These are phyloP conservation scores for Hyphopichia homilentoma DNA, from an alignment of 805 yeast genomes.

Conservation along the genomic window DNA sequence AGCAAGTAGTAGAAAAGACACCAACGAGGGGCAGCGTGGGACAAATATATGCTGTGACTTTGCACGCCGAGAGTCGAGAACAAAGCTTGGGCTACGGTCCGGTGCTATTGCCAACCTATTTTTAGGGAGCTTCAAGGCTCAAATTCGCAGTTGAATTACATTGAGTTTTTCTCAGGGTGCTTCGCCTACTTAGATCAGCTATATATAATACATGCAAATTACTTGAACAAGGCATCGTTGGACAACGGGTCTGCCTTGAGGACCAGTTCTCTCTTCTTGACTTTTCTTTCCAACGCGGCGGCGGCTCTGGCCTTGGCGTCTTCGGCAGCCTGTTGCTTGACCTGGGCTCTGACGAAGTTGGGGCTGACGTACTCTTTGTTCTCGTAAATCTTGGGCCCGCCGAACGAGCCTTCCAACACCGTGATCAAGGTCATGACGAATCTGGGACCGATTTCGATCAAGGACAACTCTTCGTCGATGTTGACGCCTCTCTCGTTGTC, in stretches of 20 bases:
- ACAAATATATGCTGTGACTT: too few relatives aligned
- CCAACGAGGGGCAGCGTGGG: too few relatives aligned
- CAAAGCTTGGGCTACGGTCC: too few relatives aligned
- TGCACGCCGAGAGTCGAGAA: too few relatives aligned
- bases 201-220: too few relatives aligned
- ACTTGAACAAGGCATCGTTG: slow-evolving; percentile 67
- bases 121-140: too few relatives aligned
- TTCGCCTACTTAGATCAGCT: too few relatives aligned
- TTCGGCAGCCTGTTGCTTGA: slow-evolving; percentile 72
- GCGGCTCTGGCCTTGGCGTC: slow-evolving; percentile 76
- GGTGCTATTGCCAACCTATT: too few relatives aligned
- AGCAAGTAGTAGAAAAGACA: too few relatives aligned
- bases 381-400: slow-evolving; percentile 96
- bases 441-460: slow-evolving; percentile 96
- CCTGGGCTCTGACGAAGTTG: slow-evolving; percentile 88
- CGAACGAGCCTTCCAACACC: slow-evolving; percentile 92
- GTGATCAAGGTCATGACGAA: slow-evolving; percentile 89
- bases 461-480: slow-evolving; percentile 54
- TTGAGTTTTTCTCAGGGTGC: too few relatives aligned
- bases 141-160: too few relatives aligned
- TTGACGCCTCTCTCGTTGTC: slow-evolving; percentile 40
- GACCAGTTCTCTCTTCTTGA: slow-evolving; percentile 71
- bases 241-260: slow-evolving; percentile 79
- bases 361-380: slow-evolving; percentile 97
- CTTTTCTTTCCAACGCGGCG: slow-evolving; percentile 71